phyloP scores from a whole-genome alignment of 139 green algal genomes.

The Ulvella scutata region DNA sequence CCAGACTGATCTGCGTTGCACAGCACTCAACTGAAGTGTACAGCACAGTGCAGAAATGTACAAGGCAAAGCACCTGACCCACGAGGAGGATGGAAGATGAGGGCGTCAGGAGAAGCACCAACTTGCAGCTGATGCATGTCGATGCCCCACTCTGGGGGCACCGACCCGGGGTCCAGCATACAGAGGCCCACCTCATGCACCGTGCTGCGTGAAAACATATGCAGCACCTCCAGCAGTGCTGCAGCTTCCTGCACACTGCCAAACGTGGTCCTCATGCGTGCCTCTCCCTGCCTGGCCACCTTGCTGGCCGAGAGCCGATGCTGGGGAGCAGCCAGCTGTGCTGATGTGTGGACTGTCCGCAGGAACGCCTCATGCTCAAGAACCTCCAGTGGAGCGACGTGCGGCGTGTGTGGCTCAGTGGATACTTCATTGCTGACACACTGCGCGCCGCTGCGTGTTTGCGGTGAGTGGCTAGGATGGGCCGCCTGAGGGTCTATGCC shows the following conservation, averaged over 20 bases:
- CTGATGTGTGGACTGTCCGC: background rate
- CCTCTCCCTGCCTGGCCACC: background rate
- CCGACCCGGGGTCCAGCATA: constrained; percentile 11
- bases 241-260: constrained; percentile 32
- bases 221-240: constrained; percentile 18
- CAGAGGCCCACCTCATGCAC: constrained; percentile 34
- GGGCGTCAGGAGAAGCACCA: constrained; percentile 30
- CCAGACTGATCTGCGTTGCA: too few relatives aligned
- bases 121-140: constrained; percentile 16
- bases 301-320: background rate
- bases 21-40: too few relatives aligned
- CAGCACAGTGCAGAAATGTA: too few relatives aligned
- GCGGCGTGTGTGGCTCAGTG: background rate
- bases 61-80: too few relatives aligned
- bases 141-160: constrained; percentile 19
- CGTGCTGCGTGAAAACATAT: background rate
- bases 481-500: too few relatives aligned
- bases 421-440: background rate
- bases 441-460: background rate
- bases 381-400: background rate
- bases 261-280: constrained; percentile 31
- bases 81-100: constrained; percentile 23
- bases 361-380: background rate
- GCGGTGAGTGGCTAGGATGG: too few relatives aligned
- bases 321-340: background rate